Conservation (phyloP, 2,329 filamentous ascomycete genomes). For the Beauveria sp. region DNA sequence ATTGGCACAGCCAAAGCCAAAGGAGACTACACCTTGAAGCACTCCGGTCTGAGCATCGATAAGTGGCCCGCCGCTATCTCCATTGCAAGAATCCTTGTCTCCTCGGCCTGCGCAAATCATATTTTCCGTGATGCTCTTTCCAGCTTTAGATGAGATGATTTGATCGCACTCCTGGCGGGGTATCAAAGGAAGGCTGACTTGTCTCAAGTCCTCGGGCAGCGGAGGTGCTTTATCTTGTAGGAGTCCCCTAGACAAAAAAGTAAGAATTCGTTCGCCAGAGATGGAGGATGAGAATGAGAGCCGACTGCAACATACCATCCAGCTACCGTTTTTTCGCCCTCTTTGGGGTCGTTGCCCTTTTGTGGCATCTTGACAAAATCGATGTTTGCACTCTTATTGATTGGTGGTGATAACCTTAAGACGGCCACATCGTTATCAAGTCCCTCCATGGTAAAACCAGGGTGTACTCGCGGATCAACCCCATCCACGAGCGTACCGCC, state of each 20-base stretch:
- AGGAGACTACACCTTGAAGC: not conserved
- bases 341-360: not conserved
- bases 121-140: not conserved
- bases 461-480: not conserved
- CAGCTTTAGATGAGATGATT: too few species aligned
- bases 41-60: not conserved
- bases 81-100: not conserved
- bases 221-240: not conserved
- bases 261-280: not conserved
- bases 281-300: not conserved
- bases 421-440: not conserved
- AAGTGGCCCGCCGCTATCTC: not conserved
- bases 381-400: not conserved
- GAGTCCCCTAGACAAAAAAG: not conserved
- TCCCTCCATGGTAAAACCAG: not conserved
- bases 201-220: not conserved
- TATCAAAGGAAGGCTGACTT: not conserved
- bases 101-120: not conserved
- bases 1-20: not conserved
- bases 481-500: not conserved
- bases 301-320: not conserved
- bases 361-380: not conserved
- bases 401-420: not conserved
- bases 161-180: not conserved
- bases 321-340: not conserved